Percentiles rank a stretch among this genome's conserved stretches.
These are phyloP conservation scores for Schizophyllum commune DNA, from an alignment of 1,284 basidiomycete species.

Conservation along the genomic window DNA sequence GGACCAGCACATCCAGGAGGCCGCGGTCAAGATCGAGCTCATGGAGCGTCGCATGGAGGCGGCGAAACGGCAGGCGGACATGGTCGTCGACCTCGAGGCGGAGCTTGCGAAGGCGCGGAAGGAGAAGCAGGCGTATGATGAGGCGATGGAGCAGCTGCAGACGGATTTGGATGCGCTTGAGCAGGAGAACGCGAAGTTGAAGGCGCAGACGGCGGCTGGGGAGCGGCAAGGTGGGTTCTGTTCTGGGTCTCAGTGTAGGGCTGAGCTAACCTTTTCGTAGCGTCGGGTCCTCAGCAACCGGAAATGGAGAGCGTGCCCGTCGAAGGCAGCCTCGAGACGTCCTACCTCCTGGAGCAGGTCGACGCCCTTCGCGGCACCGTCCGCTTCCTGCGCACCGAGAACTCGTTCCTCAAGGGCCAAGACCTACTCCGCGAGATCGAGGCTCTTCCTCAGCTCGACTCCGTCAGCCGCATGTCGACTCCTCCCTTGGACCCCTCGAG, in stretches of 20 bases:
- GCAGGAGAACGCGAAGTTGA: slow-evolving; percentile 81
- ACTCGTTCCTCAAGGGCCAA: slow-evolving; percentile 85
- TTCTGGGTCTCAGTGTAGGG: neutral
- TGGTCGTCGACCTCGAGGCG: slow-evolving; percentile 73
- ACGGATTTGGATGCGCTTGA: slow-evolving; percentile 82
- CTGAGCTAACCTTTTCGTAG: slow-evolving; percentile 21
- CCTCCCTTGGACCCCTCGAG: slow-evolving; percentile 57
- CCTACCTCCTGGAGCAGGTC: slow-evolving; percentile 82
- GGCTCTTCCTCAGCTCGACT: slow-evolving; percentile 56
- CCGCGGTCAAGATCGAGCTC: slow-evolving; percentile 86
- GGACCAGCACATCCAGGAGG: slow-evolving; percentile 88
- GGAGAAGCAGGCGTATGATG: slow-evolving; percentile 85
- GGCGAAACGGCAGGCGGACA: slow-evolving; percentile 83
- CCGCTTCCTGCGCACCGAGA: slow-evolving; percentile 85
- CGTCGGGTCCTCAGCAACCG: slow-evolving; percentile 38
- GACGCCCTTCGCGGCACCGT: slow-evolving; percentile 87
- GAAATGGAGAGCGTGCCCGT: slow-evolving; percentile 59
- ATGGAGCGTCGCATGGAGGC: slow-evolving; percentile 90
- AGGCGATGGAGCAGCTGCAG: slow-evolving; percentile 90
- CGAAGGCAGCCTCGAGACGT: slow-evolving; percentile 78
- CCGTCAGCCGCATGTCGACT: slow-evolving; percentile 39
- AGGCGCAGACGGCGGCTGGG: slow-evolving; percentile 51
- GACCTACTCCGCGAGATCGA: slow-evolving; percentile 81
- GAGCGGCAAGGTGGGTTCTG: slow-evolving; percentile 55
- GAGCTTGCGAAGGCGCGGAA: slow-evolving; percentile 77